phyloP scores from a whole-genome alignment of 2,329 filamentous ascomycete genomes.

The Aspergillus chevalieri region DNA sequence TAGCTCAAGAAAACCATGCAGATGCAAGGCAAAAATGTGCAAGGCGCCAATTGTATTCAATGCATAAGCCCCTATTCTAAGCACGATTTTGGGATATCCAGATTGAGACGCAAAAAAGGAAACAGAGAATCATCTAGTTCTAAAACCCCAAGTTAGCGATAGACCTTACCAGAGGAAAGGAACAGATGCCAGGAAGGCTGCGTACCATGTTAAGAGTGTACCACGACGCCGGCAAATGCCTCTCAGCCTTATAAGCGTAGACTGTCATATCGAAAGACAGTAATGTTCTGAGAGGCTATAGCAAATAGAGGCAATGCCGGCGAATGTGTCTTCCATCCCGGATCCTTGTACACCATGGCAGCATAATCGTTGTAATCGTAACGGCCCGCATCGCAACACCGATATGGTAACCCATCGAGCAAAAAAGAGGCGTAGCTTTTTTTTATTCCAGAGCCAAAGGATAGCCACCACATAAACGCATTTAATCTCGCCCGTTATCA shows the following conservation, averaged over 20 bases:
- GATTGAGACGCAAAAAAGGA: background rate
- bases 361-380: background rate
- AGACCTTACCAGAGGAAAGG: background rate
- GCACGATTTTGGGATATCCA: constrained; percentile 4
- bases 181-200: background rate
- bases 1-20: too few species aligned
- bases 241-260: background rate
- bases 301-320: constrained; percentile 17
- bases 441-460: background rate
- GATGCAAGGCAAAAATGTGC: too few species aligned
- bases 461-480: background rate
- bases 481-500: constrained; percentile 29
- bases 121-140: background rate
- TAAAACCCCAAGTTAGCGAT: background rate
- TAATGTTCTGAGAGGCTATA: background rate
- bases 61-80: background rate
- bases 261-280: background rate
- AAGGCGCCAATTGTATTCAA: too few species aligned
- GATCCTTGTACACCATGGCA: background rate
- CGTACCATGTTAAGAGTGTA: constrained; percentile 23
- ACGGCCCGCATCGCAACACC: too few species aligned
- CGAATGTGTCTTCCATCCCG: constrained; percentile 1
- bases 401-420: too few species aligned
- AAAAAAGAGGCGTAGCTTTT: too few species aligned
- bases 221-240: constrained; percentile 23